Evolutionary conservation across 148 eudicot species (phyloP), one percentile per base, ranked within the genome.

Genomic region (Chenopodium quinoa): DNA sequence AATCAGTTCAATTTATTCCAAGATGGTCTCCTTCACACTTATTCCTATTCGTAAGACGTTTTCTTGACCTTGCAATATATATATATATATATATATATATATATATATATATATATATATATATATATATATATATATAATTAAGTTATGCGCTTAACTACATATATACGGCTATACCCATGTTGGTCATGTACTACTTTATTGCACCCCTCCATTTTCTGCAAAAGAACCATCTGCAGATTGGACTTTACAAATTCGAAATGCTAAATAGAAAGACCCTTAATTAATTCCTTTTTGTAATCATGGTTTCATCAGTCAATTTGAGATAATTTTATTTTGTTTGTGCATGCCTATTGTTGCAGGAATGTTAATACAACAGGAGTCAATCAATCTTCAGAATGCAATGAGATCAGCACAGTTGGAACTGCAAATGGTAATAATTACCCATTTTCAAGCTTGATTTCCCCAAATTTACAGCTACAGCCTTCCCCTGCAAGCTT

Each of bases 311-410:
- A 48, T 47, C 58, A 23, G 7, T 31, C 10, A 19, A 19, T 60
- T 12, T 3, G 31, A 29, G 20, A 37, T 76, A 8, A n/a, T 25
- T 9, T 10, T 77, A 12, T 46, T 37, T 37, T 40, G 2, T 4
- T 60, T 71, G 20, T 32, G 23, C 63, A 27, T 22, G 40, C 37
- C 16, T 2, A n/a, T 47, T 58, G 64, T 71, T 50, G 48, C 84
- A 84, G 86, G 40, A 80, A 84, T 65, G 69, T 12, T 27, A 67
- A 34, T 3, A 0, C 44, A 69, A 31, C 85, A 32, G 63, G 29
- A 75, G 76, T 25, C 9, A 2, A 31, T 71, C 83, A 80, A 34
- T 50, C 80, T 31, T 47, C 67, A 17, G 50, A 63, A 27, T n/a
- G 47, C 40, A 20, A 48, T 47, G 80, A 32, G 20, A 56, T 48